Base-by-base conservation (phyloP, 176 grass and related monocot genomes). In the Leersia perrieri region DNA sequence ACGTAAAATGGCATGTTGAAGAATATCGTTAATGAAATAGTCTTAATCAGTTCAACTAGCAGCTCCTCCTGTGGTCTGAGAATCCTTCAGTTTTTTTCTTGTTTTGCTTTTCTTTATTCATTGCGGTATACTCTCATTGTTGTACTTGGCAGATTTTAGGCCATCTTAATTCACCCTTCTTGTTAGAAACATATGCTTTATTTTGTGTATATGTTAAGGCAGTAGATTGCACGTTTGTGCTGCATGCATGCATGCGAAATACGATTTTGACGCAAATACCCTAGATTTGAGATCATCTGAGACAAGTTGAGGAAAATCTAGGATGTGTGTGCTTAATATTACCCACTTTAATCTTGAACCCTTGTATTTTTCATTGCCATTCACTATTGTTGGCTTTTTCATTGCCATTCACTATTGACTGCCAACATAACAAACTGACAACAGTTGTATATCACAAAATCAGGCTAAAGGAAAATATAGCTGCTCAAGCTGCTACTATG, bases 401-500 rank as follows among this genome's bases (percentile, higher is more conserved):
- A 13, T 9, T 70, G 27, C 2, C 42, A 40, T 41, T 9, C 60
- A 11, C 70, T 70, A 76, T 18, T 45, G 41, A 20, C 62, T 63
- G 26, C 63, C 20, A 81, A 69, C 29, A 63, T 49, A 20, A 74
- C 74, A 68, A 75, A 80, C 49, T 58, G 60, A 27, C n/a, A 84
- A 53, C 49, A 72, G 22, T 79, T 83, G 61, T n/a, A 25, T 79
- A 70, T 63, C 33, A 25, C n/a, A 61, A 34, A 58, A 66, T 85
- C 61, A 91, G 91, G 84, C 79, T 90, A 66, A 72, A 88, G 73
- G 88, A 93, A 70, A 78, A 84, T 33, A 80, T 88, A 74, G 69
- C 18, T 8, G 70, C 20, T 28, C 70, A 63, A 63, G 40, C 5
- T 81, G 47, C 58, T 82, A 76, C 72, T 77, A 66, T 90, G 73